These are phyloP conservation scores for Aquanectria penicillioides DNA, from an alignment of 2,329 filamentous ascomycete species.

Conservation along the genomic window DNA sequence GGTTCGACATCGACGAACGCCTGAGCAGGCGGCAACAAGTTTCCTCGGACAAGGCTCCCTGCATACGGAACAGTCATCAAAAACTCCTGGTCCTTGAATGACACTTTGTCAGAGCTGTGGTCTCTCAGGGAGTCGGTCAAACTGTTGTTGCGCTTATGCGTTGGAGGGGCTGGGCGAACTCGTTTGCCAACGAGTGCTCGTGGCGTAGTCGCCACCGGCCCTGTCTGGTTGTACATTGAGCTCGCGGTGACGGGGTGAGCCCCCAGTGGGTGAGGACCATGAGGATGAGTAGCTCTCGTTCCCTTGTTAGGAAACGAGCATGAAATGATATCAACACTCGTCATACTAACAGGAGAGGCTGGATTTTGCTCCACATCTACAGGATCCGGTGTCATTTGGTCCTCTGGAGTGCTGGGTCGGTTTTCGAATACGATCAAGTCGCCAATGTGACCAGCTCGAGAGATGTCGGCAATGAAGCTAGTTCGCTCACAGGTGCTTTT, in stretches of 20 bases:
- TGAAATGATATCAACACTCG: conserved; percentile 69
- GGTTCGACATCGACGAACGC: conserved; percentile 78
- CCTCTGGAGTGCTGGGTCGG: conserved; percentile 60
- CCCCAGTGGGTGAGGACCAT: conserved; percentile 55
- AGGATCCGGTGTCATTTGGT: conserved; percentile 38
- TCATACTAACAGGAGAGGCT: conserved; percentile 65
- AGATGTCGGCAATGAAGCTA: conserved; percentile 59
- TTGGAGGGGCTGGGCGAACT: conserved; percentile 62
- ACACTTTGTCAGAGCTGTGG: conserved; percentile 62
- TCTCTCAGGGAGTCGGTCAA: conserved; percentile 86
- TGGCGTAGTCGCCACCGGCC: conserved; percentile 67
- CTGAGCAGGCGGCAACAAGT: conserved; percentile 83
- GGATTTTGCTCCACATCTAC: conserved; percentile 33
- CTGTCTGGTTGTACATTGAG: conserved; percentile 56
- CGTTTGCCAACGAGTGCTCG: conserved; percentile 68
- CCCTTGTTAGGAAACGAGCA: conserved; percentile 70
- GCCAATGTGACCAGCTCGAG: conserved; percentile 55
- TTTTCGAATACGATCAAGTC: conserved; percentile 58
- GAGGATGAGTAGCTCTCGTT: conserved; percentile 51
- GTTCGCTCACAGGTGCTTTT: conserved; percentile 38
- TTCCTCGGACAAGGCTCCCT: conserved; percentile 88
- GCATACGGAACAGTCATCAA: conserved; percentile 74
- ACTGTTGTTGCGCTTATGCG: conserved; percentile 86
- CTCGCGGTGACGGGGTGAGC: conserved; percentile 67
- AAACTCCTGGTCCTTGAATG: conserved; percentile 65